phyloP scores from a whole-genome alignment of 805 yeast genomes.

The Naumovozyma castellii region DNA sequence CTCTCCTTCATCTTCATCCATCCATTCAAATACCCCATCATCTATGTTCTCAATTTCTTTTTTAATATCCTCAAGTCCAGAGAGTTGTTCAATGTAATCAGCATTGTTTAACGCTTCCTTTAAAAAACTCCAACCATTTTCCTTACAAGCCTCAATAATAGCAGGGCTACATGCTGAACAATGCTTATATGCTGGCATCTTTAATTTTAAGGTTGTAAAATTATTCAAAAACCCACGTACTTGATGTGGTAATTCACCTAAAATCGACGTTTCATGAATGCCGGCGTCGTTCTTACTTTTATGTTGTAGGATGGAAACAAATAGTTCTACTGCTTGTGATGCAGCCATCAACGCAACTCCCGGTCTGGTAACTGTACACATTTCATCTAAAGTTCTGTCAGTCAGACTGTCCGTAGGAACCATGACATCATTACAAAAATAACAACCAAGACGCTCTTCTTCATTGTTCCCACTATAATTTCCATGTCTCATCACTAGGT shows the following conservation, averaged over 20 bases:
- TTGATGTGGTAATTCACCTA: slow-evolving; percentile 84
- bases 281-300: slow-evolving; percentile 32
- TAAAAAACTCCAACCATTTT: slow-evolving; percentile 75
- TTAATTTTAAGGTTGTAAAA: slow-evolving; percentile 53
- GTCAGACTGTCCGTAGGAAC: slow-evolving; percentile 87
- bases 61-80: slow-evolving; percentile 73
- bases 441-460: slow-evolving; percentile 66
- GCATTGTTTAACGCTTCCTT: slow-evolving; percentile 56
- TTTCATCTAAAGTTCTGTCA: slow-evolving; percentile 86
- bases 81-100: slow-evolving; percentile 58
- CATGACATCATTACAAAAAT: slow-evolving; percentile 90
- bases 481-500: slow-evolving; percentile 91
- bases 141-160: slow-evolving; percentile 43
- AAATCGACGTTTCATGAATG: slow-evolving; percentile 26
- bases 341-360: slow-evolving; percentile 89
- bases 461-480: slow-evolving; percentile 24
- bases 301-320: slow-evolving; percentile 67
- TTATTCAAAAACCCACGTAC: slow-evolving; percentile 73
- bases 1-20: slow-evolving; percentile 12
- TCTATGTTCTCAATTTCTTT: slow-evolving; percentile 36
- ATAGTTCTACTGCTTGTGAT: slow-evolving; percentile 73
- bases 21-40: slow-evolving; percentile 23
- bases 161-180: slow-evolving; percentile 81
- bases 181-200: slow-evolving; percentile 60
- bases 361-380: slow-evolving; percentile 98